These are phyloP conservation scores for Lyophyllum semitale DNA, from an alignment of 768 basidiomycete species.

Conservation along the genomic window DNA sequence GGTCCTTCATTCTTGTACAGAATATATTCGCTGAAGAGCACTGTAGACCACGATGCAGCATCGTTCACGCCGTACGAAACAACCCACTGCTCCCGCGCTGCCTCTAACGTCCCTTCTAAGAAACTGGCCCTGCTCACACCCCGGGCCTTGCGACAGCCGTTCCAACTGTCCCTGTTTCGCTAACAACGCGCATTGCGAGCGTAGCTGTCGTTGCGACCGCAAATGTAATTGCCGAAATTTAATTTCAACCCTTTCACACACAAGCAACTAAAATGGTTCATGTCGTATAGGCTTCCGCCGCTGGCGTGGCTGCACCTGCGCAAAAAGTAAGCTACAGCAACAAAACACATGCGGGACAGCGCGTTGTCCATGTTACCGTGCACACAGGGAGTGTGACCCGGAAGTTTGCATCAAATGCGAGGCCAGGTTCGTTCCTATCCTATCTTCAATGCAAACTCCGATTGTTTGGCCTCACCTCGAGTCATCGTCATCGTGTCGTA, in stretches of 20 bases:
- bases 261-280: not conserved
- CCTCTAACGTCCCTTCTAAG: slow-evolving; percentile 24
- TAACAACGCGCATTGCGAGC: slow-evolving; percentile 55
- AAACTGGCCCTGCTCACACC: slow-evolving; percentile 54
- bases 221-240: slow-evolving; percentile 52
- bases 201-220: slow-evolving; percentile 51
- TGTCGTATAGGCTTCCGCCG: slow-evolving; percentile 50
- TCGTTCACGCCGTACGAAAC: slow-evolving; percentile 28
- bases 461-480: not conserved
- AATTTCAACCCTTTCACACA: too few relatives aligned
- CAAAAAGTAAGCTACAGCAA: slow-evolving; percentile 16
- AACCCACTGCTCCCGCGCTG: not conserved
- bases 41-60: slow-evolving; percentile 16
- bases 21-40: not conserved
- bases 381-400: slow-evolving; percentile 67
- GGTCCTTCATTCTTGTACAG: not conserved
- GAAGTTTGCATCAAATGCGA: slow-evolving; percentile 58
- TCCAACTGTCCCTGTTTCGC: slow-evolving; percentile 50
- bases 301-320: slow-evolving; percentile 60
- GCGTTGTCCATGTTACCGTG: slow-evolving; percentile 53
- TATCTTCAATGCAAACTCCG: not conserved
- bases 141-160: slow-evolving; percentile 50
- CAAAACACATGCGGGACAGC: slow-evolving; percentile 34
- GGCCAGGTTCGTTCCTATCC: slow-evolving; percentile 39
- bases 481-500: too few relatives aligned